These are phyloP conservation scores for Pulveroboletus frians DNA, from an alignment of 768 basidiomycete genomes.

Conservation along the genomic window DNA sequence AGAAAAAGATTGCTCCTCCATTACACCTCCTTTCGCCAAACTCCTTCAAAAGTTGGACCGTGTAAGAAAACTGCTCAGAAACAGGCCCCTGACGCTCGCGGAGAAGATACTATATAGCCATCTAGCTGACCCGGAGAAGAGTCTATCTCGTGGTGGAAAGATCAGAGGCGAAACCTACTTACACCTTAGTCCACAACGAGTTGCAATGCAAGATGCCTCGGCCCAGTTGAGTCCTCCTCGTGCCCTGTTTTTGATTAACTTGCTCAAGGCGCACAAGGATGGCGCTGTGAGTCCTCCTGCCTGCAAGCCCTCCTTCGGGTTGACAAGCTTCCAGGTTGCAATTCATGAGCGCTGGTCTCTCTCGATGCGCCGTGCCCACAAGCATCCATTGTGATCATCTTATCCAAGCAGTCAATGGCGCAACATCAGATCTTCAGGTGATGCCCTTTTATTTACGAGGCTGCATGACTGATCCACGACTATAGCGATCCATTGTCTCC, in stretches of 20 bases:
- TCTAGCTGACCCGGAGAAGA: conserved; percentile 71
- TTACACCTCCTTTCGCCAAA: conserved; percentile 79
- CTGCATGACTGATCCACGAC: neutral
- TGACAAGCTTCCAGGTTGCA: conserved; percentile 56
- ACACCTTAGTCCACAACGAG: conserved; percentile 85
- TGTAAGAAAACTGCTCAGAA: conserved; percentile 62
- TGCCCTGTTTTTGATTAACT: neutral
- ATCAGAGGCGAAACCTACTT: conserved; percentile 86
- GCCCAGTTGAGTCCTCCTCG: conserved; percentile 60
- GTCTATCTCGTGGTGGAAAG: conserved; percentile 56
- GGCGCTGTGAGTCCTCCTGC: conserved; percentile 56
- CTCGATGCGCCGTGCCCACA: conserved; percentile 76
- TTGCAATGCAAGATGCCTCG: conserved; percentile 96
- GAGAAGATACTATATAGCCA: conserved; percentile 98
- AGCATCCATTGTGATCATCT: conserved; percentile 98
- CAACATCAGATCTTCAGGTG: conserved; percentile 80
- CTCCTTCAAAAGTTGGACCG: conserved; percentile 65
- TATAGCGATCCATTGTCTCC: conserved; percentile 72
- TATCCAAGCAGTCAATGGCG: conserved; percentile 90
- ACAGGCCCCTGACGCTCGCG: conserved; percentile 83
- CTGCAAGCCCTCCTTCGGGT: conserved; percentile 1
- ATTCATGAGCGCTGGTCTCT: conserved; percentile 94
- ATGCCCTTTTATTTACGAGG: neutral
- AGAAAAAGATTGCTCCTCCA: conserved; percentile 59
- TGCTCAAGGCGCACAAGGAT: conserved; percentile 47